These are phyloP conservation scores for Backusella liffmaniae DNA, from an alignment of 192 early-diverging fungal genomes.

Conservation along the genomic window DNA sequence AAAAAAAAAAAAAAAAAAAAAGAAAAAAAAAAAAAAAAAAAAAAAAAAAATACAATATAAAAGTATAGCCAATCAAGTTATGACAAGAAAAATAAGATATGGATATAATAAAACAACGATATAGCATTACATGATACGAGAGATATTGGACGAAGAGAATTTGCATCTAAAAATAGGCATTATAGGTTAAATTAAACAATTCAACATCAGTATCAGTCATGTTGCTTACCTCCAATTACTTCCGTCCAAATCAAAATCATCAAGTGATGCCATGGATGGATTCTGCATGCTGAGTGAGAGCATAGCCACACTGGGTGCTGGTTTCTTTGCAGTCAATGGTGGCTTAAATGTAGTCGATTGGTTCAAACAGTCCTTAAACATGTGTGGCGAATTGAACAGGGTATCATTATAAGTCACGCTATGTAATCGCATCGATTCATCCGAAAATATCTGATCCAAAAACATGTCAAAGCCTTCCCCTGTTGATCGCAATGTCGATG, in stretches of 20 bases:
- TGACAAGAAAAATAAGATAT: neutral
- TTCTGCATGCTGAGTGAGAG: neutral
- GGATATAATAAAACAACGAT: neutral
- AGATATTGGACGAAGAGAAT: constrained; percentile 28
- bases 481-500: neutral
- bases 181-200: neutral
- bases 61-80: neutral
- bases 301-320: neutral
- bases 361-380: constrained; percentile 2
- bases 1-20: too few species aligned
- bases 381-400: constrained; percentile 18
- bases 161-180: constrained; percentile 9
- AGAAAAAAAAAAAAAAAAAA: constrained; percentile 6
- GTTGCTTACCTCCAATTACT: neutral
- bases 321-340: neutral
- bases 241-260: neutral
- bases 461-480: neutral
- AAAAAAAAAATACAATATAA: neutral
- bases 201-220: neutral
- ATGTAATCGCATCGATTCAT: neutral
- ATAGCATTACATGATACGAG: constrained; percentile 15
- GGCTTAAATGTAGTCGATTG: neutral
- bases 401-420: constrained; percentile 12
- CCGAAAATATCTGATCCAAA: neutral
- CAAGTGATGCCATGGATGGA: neutral